Evolutionary conservation across 1,284 basidiomycete genomes (phyloP), one percentile per base, ranked within the genome.

Genomic region (Cutaneotrichosporon arboriforme): DNA sequence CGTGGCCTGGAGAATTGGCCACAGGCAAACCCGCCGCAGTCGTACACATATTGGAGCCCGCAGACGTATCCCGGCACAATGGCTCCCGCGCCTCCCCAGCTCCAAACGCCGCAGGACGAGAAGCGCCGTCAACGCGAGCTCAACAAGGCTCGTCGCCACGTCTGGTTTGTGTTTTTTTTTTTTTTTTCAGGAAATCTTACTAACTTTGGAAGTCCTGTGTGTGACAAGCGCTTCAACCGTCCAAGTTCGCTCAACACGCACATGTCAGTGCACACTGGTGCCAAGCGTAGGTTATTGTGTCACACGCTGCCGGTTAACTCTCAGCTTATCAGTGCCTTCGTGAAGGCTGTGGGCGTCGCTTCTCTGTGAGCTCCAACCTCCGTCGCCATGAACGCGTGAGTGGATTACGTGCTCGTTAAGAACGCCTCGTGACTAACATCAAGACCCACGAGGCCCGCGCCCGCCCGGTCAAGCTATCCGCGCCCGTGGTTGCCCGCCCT

Each of bases 201-300:
- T 43, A 15, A 42, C 33, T 13, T 34, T 52, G n/a, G n/a, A n/a
- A 73, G 83, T 59, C 64, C 68, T 23, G 70, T 81, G 1, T 85
- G 83, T 67, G 67, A 75, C 4, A 84, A 84, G 68, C 60, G 73
- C 49, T 85, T 85, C 63, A 82, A 82, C 26, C 76, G 83, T 54
- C 84, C 84, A 4, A 83, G 81, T 49, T 82, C 82, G 13, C 74
- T 85, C 41, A 74, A 74, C 35, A 84, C 84, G 2, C 84, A 85
- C 61, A 84, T 84, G 83, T 81, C 83, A 47, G 81, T 80, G 4
- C 84, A 85, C 62, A 81, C 80, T 4, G 83, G 84, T 15, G 78
- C 77, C 7, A 83, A 79, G 66, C 84, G 84, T 85, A 69, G 58
- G 77, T 50, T 39, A 12, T 33, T n/a, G 20, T 31, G 26, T 31